A percentile compares a stretch with the other conserved stretches of the same genome.
phyloP scores from a whole-genome alignment of 1,284 basidiomycete species.

The Gymnopus androsaceus region DNA sequence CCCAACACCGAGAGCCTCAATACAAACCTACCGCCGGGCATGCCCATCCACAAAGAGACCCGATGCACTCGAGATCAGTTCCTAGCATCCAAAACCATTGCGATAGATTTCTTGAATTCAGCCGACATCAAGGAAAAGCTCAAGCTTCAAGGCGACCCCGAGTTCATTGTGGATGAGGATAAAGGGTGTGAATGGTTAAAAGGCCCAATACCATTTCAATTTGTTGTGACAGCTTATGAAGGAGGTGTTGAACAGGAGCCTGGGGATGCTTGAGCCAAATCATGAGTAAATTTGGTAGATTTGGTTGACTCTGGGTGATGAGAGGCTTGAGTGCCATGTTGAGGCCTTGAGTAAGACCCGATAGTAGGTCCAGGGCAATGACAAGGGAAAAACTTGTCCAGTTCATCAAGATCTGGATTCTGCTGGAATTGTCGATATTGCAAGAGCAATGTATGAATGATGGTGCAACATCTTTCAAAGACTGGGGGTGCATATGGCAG shows the following conservation, averaged over 20 bases:
- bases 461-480: slow-evolving; percentile 87
- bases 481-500: slow-evolving; percentile 88
- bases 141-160: no score
- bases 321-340: slow-evolving; percentile 75
- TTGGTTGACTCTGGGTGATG: slow-evolving; percentile 71
- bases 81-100: no score
- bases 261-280: slow-evolving; percentile 93
- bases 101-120: no score
- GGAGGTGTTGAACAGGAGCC: slow-evolving; percentile 93
- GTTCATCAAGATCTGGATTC: slow-evolving; percentile 87
- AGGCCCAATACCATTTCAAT: no score
- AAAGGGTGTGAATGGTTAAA: no score
- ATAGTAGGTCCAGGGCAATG: slow-evolving; percentile 93
- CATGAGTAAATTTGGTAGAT: slow-evolving; percentile 77
- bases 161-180: no score
- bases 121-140: no score
- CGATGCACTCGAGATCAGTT: no score
- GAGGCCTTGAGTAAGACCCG: slow-evolving; percentile 94
- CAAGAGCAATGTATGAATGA: slow-evolving; percentile 82
- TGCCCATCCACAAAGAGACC: no score
- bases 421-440: slow-evolving; percentile 85
- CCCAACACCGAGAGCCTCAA: no score
- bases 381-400: slow-evolving; percentile 96
- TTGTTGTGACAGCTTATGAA: no score
- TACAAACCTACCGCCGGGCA: no score